These are phyloP conservation scores for Kluyveromyces starmeri DNA, from an alignment of 805 yeast species.

Conservation along the genomic window DNA sequence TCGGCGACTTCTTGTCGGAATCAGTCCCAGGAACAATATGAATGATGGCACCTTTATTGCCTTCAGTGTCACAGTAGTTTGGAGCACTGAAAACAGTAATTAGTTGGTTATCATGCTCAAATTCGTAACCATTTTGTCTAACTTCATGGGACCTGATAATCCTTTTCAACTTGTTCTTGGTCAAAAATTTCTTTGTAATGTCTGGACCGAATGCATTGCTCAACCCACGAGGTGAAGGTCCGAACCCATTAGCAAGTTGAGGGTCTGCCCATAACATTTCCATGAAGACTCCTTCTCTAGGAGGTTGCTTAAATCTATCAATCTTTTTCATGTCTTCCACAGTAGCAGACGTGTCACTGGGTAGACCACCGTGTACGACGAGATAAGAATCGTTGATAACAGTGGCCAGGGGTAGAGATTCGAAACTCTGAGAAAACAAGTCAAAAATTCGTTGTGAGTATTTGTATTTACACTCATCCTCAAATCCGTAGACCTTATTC, in stretches of 20 bases:
- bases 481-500: constrained; percentile 95
- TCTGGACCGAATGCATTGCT: constrained; percentile 98
- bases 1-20: constrained; percentile 26
- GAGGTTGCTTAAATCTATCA: constrained; percentile 78
- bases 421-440: constrained; percentile 80
- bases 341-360: constrained; percentile 64
- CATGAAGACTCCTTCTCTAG: constrained; percentile 88
- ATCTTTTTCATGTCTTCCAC: constrained; percentile 65
- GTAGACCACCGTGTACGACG: constrained; percentile 93
- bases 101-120: constrained; percentile 77
- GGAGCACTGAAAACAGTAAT: constrained; percentile 98
- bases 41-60: constrained; percentile 84
- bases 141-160: constrained; percentile 94
- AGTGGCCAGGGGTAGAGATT: constrained; percentile 77
- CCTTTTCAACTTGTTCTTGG: constrained; percentile 60
- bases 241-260: constrained; percentile 64
- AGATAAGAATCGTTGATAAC: constrained; percentile 69
- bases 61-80: constrained; percentile 88
- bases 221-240: constrained; percentile 87
- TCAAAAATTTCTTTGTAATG: constrained; percentile 71
- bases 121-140: constrained; percentile 80
- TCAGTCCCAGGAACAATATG: constrained; percentile 44
- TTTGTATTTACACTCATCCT: constrained; percentile 90
- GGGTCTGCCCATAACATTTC: constrained; percentile 98
- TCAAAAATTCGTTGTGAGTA: constrained; percentile 72